Evolutionary conservation across 345 rosid genomes (phyloP).

Genomic region (Carallia brachiata): DNA sequence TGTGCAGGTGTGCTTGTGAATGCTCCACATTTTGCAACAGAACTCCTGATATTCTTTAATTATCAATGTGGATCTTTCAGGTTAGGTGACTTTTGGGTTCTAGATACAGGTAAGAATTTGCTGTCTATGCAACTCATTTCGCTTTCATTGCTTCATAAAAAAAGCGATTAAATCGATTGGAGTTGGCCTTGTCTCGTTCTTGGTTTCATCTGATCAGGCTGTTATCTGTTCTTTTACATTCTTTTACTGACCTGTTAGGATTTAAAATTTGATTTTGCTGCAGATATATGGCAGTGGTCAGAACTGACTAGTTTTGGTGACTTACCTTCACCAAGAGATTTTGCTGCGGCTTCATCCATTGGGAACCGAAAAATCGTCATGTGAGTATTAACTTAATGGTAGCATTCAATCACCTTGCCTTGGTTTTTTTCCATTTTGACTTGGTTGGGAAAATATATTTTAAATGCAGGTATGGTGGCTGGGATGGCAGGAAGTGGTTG

Average conservation of each 20-base stretch:
- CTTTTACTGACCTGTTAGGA: slow-evolving; percentile 3
- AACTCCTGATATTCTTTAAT: slow-evolving; percentile 7
- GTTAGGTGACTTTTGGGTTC: slow-evolving; percentile 96
- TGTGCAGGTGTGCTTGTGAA: neutral
- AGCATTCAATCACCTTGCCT: slow-evolving; percentile 7
- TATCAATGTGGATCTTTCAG: slow-evolving; percentile 40
- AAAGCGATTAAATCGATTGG: neutral
- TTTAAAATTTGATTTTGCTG: slow-evolving; percentile 21
- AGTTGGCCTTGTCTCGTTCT: neutral
- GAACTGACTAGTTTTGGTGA: slow-evolving; percentile 92
- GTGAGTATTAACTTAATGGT: slow-evolving; percentile 40
- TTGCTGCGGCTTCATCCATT: slow-evolving; percentile 85
- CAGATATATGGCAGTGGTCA: slow-evolving; percentile 99
- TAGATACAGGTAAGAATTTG: slow-evolving; percentile 69
- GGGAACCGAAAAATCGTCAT: slow-evolving; percentile 83
- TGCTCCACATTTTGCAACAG: no score
- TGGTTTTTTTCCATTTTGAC: slow-evolving; percentile 3
- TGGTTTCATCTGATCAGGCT: neutral
- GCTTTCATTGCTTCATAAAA: neutral
- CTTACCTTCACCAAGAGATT: slow-evolving; percentile 88
- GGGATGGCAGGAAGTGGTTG: slow-evolving; percentile 99
- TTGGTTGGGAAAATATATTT: slow-evolving; percentile 9
- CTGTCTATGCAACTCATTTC: neutral
- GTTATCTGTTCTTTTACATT: neutral
- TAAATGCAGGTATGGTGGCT: slow-evolving; percentile 85